Conservation (phyloP, 148 eudicot genomes). For the Nepenthes gracilis region DNA sequence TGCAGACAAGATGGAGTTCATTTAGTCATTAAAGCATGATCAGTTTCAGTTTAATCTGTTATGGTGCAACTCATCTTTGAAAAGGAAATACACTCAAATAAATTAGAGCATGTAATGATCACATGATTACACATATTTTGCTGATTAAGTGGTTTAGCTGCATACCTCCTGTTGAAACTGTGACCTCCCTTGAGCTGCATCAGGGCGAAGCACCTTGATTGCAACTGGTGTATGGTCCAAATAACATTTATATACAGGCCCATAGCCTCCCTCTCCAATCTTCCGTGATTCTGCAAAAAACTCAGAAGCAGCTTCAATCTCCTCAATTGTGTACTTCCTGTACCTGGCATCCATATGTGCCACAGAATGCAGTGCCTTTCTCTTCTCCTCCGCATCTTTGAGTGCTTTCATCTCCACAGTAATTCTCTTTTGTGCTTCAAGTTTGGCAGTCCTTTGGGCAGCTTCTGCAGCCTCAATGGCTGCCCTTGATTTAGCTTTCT, state of each 20-base stretch:
- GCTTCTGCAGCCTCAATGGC: constrained; percentile 74
- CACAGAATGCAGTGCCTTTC: constrained; percentile 19
- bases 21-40: too few relatives aligned
- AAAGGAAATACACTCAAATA: too few relatives aligned
- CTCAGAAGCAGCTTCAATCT: constrained; percentile 71
- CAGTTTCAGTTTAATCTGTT: too few relatives aligned
- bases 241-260: constrained; percentile 67
- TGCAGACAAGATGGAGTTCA: too few relatives aligned
- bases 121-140: too few relatives aligned
- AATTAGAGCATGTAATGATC: too few relatives aligned
- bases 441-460: constrained; percentile 55
- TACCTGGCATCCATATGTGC: constrained; percentile 29
- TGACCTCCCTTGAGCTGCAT: constrained; percentile 92
- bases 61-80: too few relatives aligned
- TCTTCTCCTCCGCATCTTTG: constrained; percentile 33
- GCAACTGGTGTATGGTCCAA: constrained; percentile 77
- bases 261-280: constrained; percentile 98
- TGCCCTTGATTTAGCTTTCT: constrained; percentile 53
- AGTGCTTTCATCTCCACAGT: constrained; percentile 37
- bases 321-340: constrained; percentile 71
- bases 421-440: constrained; percentile 51
- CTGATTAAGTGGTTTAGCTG: too few relatives aligned
- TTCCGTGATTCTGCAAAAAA: constrained; percentile 49
- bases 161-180: constrained; percentile 23
- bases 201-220: constrained; percentile 78